phyloP scores from a whole-genome alignment of 495 filamentous ascomycete genomes.

The Podospora bellae-mahoneyi region DNA sequence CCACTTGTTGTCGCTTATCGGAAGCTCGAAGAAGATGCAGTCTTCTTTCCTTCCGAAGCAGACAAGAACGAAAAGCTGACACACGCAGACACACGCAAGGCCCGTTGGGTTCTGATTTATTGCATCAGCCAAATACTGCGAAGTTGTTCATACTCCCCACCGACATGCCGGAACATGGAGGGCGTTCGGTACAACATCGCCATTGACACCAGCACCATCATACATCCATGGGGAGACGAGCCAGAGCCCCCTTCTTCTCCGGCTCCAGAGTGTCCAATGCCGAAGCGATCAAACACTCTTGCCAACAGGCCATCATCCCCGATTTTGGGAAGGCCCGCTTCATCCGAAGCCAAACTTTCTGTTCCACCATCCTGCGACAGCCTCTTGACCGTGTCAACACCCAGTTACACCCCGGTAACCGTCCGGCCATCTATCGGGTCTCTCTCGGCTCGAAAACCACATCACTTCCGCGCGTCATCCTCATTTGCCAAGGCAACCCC shows the following conservation, averaged over 20 bases:
- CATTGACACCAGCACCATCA: conserved; percentile 32
- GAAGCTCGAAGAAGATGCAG: conserved; percentile 45
- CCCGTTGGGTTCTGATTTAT: conserved; percentile 72
- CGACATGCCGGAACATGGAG: conserved; percentile 35
- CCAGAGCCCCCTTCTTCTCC: not conserved
- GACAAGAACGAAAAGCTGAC: conserved; percentile 42
- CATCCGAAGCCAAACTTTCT: not conserved
- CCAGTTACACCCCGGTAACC: not conserved
- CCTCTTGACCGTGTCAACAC: not conserved
- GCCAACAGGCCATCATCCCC: not conserved
- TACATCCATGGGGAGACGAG: conserved; percentile 6
- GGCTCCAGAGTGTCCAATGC: not conserved
- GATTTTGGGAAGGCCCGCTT: not conserved
- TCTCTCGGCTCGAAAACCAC: not conserved
- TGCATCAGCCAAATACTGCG: conserved; percentile 62
- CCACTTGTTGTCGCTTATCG: conserved; percentile 45
- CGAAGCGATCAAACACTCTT: not conserved
- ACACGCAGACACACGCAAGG: conserved; percentile 56
- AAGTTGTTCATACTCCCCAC: conserved; percentile 41
- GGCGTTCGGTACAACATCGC: conserved; percentile 43
- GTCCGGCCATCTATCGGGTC: not conserved
- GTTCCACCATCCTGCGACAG: not conserved
- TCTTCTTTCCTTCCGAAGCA: conserved; percentile 35
- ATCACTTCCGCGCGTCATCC: not conserved
- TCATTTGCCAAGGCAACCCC: not conserved